Evolutionary conservation across 257 asterid genomes (phyloP), one percentile per base, ranked within the genome.

Genomic region (Eucommia ulmoides): DNA sequence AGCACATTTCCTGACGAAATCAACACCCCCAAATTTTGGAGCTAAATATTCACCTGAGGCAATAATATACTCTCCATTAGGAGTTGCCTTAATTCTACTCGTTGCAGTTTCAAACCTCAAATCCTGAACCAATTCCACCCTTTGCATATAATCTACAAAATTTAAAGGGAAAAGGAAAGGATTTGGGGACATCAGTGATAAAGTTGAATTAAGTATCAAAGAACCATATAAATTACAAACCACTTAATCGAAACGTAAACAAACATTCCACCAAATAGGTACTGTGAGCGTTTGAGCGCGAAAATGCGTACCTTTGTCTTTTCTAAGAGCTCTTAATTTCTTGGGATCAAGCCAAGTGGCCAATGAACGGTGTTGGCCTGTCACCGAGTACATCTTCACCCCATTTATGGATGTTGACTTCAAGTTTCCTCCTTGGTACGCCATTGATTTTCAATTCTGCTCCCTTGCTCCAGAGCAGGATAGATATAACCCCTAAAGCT

Each of bases 261-360:
- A 14, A 14, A 6, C 38, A 29, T 29, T 29, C 7, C 38, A 29
- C 12, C 7, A 6, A 29, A 1, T 6, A 29, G 10, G 12, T 29
- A 29, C 1, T 29, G 10, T 29, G 10, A 6, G 38, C 12, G 10
- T 29, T 14, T 0, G 7, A 14, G 7, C 38, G 38, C 38, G 7
- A 29, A 29, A 6, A 29, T 29, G n/a, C n/a, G 48, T 51, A 65
- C 96, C 88, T 74, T 79, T 76, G 53, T 89, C 83, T 73, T 89
- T 89, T 25, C 84, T 83, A 41, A 82, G 86, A 29, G 94, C 93
- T 65, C 80, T 78, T 19, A 61, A 86, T 67, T 85, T 89, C 76
- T 89, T 89, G 22, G 93, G 93, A 62, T 83, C 59, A 46, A 78
- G 79, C 96, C 98, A 89, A 35, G 93, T 59, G 10, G 96, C 96